Conservation (phyloP, 2,329 filamentous ascomycete genomes). For the Nothophaeocryptopus gaeumannii region DNA sequence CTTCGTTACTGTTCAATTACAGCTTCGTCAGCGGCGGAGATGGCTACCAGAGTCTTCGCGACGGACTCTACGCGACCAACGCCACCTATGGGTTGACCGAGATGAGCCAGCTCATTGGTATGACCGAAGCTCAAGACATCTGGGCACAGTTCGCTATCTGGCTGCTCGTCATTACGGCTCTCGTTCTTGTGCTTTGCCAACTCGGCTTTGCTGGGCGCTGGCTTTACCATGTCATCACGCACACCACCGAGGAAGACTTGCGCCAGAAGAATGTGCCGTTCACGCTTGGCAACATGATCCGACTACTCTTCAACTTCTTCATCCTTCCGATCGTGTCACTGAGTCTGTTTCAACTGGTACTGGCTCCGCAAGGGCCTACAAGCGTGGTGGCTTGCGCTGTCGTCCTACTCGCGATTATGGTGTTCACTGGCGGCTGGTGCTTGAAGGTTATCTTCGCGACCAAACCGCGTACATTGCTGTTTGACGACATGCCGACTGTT, state of each 20-base stretch:
- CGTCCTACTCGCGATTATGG: slow-evolving; percentile 67
- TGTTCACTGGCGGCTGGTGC: slow-evolving; percentile 74
- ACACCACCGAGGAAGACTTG: slow-evolving; percentile 78
- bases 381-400: slow-evolving; percentile 73
- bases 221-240: slow-evolving; percentile 68
- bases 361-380: slow-evolving; percentile 64
- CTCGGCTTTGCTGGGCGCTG: slow-evolving; percentile 73
- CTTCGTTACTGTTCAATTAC: slow-evolving; percentile 85
- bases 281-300: slow-evolving; percentile 56
- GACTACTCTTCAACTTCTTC: slow-evolving; percentile 90
- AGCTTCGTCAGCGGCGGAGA: slow-evolving; percentile 72
- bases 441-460: slow-evolving; percentile 76
- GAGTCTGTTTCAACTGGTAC: slow-evolving; percentile 87
- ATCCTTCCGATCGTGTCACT: slow-evolving; percentile 80
- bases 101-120: slow-evolving; percentile 77
- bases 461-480: slow-evolving; percentile 79
- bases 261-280: slow-evolving; percentile 91
- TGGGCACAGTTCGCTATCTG: slow-evolving; percentile 95
- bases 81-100: slow-evolving; percentile 75
- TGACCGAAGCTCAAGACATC: slow-evolving; percentile 71
- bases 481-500: slow-evolving; percentile 88
- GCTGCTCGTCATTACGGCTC: slow-evolving; percentile 72
- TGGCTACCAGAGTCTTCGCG: slow-evolving; percentile 65
- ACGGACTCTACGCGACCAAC: slow-evolving; percentile 83
- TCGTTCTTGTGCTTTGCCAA: slow-evolving; percentile 68